phyloP scores from a whole-genome alignment of 108 stramenopile species.

The Cyclotella sp. region DNA sequence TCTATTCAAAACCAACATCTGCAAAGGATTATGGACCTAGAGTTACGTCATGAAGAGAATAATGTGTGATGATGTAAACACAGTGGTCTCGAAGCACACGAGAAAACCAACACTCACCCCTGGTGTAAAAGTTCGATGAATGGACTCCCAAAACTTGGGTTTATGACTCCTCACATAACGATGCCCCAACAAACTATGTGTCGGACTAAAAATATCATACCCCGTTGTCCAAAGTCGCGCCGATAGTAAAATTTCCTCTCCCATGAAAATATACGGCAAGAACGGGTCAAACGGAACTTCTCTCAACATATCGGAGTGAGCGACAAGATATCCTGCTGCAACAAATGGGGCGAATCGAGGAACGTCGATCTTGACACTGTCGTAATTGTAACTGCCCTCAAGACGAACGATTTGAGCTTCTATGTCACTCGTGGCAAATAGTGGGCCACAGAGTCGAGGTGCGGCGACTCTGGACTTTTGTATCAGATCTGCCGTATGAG shows the following conservation, averaged over 20 bases:
- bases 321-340: conserved; percentile 83
- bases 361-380: conserved; percentile 60
- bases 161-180: conserved; percentile 89
- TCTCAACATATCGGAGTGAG: conserved; percentile 51
- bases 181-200: conserved; percentile 88
- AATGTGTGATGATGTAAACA: not conserved
- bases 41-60: not conserved
- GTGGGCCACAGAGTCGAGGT: conserved; percentile 81
- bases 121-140: conserved; percentile 77
- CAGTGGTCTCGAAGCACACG: no score
- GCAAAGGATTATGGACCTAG: conserved; percentile 76
- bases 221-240: conserved; percentile 94
- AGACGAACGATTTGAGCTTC: conserved; percentile 91
- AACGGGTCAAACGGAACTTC: conserved; percentile 98
- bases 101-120: conserved; percentile 40
- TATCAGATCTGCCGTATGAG: conserved; percentile 61
- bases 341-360: conserved; percentile 88
- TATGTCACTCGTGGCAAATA: conserved; percentile 84
- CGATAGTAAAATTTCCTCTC: conserved; percentile 94
- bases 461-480: conserved; percentile 55
- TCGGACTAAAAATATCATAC: conserved; percentile 96
- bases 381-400: conserved; percentile 73
- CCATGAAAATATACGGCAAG: conserved; percentile 98
- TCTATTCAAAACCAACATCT: conserved; percentile 76
- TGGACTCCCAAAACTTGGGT: conserved; percentile 98